These are phyloP conservation scores for Claviceps digitariae DNA, from an alignment of 2,329 filamentous ascomycete species.

Conservation along the genomic window DNA sequence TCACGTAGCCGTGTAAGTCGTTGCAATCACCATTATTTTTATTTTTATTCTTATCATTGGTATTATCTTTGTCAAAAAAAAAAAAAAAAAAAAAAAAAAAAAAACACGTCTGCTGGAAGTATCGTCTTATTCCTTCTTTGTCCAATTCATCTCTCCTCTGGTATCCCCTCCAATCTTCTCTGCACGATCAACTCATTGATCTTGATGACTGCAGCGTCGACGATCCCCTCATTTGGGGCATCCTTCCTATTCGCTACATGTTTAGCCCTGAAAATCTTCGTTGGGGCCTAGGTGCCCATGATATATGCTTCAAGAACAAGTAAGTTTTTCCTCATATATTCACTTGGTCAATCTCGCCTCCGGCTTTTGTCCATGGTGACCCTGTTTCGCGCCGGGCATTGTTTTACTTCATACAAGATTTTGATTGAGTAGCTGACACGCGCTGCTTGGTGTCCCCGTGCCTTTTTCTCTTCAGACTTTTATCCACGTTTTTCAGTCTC, in stretches of 20 bases:
- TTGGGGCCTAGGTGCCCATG: slow-evolving; percentile 85
- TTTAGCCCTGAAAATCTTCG: slow-evolving; percentile 63
- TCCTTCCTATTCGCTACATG: slow-evolving; percentile 61
- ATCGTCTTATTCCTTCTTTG: neutral
- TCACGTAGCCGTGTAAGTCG: slow-evolving; percentile 25
- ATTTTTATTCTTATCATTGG: neutral
- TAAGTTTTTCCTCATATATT: slow-evolving; percentile 24
- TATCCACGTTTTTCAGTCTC: slow-evolving; percentile 69
- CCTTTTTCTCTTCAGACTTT: slow-evolving; percentile 43
- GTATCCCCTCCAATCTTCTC: neutral
- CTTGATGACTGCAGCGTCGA: slow-evolving; percentile 50
- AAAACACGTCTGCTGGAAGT: neutral
- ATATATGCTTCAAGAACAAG: slow-evolving; percentile 88
- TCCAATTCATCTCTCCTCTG: neutral
- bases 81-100: neutral
- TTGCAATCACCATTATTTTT: neutral
- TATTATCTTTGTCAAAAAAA: neutral
- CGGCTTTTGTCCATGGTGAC: neutral
- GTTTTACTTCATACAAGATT: neutral
- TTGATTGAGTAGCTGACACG: neutral
- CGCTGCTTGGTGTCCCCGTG: neutral
- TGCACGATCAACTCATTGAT: neutral
- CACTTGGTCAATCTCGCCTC: neutral
- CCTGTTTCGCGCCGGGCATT: neutral
- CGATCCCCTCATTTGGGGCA: slow-evolving; percentile 88